Percentiles rank a stretch among this genome's conserved stretches.
Evolutionary conservation across 192 early-diverging fungal species (phyloP).

Genomic region (Spizellomyces sp.): DNA sequence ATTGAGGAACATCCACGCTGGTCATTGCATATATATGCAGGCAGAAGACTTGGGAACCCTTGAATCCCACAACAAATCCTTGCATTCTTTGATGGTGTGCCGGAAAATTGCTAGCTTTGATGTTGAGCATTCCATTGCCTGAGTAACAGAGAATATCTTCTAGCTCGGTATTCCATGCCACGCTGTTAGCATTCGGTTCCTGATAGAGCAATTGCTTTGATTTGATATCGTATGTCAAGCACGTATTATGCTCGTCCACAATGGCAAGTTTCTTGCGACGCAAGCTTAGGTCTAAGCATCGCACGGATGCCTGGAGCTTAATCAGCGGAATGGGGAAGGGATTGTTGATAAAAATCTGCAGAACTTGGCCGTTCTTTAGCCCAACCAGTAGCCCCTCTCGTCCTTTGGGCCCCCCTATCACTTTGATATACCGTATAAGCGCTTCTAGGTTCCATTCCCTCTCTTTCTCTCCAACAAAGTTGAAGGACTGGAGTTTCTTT

Average conservation of each 20-base stretch:
- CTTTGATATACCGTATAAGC: slow-evolving; percentile 58
- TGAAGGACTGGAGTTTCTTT: slow-evolving; percentile 52
- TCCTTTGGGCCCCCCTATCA: slow-evolving; percentile 55
- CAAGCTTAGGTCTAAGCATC: slow-evolving; percentile 55
- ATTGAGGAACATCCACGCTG: slow-evolving; percentile 53
- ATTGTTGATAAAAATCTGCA: slow-evolving; percentile 60
- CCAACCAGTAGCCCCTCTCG: slow-evolving; percentile 59
- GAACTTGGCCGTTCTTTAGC: slow-evolving; percentile 54
- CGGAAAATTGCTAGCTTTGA: slow-evolving; percentile 55
- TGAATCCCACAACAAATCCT: slow-evolving; percentile 62
- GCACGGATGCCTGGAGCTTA: slow-evolving; percentile 43
- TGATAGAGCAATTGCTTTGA: slow-evolving; percentile 59
- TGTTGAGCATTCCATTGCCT: slow-evolving; percentile 47
- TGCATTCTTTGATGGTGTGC: slow-evolving; percentile 56
- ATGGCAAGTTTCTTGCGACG: slow-evolving; percentile 53
- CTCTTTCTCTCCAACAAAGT: slow-evolving; percentile 57
- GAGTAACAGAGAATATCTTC: slow-evolving; percentile 61
- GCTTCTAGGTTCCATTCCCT: slow-evolving; percentile 59
- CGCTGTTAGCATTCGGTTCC: slow-evolving; percentile 57
- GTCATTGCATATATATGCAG: slow-evolving; percentile 55
- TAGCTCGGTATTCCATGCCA: slow-evolving; percentile 61
- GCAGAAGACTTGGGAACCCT: slow-evolving; percentile 58
- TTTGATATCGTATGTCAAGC: slow-evolving; percentile 53
- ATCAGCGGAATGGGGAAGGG: slow-evolving; percentile 59
- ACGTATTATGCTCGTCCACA: slow-evolving; percentile 59